Evolutionary conservation across 768 basidiomycete genomes (phyloP).

Genomic region (Pluteus cervinus): DNA sequence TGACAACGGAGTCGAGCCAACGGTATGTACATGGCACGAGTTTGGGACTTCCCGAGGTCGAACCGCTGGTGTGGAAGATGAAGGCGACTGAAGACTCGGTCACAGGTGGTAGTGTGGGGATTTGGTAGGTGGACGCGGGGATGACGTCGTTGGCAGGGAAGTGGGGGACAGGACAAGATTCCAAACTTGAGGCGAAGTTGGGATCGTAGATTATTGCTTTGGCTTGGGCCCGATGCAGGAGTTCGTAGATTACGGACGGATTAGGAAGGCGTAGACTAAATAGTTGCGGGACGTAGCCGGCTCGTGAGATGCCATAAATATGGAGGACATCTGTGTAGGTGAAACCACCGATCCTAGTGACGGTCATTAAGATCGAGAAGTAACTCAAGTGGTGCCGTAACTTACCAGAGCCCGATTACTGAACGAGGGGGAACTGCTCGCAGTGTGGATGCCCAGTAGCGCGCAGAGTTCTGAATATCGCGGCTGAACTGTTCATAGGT

Average conservation of each 20-base stretch:
- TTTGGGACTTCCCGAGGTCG: constrained; percentile 77
- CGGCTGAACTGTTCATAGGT: constrained; percentile 58
- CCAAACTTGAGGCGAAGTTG: constrained; percentile 40
- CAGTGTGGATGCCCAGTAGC: constrained; percentile 52
- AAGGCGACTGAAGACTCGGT: constrained; percentile 43
- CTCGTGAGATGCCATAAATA: constrained; percentile 69
- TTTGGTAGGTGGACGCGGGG: constrained; percentile 26
- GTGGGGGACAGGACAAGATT: constrained; percentile 43
- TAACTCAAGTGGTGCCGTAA: constrained; percentile 7
- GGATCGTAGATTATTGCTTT: constrained; percentile 61
- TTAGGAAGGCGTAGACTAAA: constrained; percentile 74
- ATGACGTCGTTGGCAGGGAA: constrained; percentile 39
- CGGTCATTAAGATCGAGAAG: constrained; percentile 3
- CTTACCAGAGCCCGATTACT: constrained; percentile 71
- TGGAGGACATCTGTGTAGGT: constrained; percentile 69
- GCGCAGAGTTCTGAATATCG: constrained; percentile 62
- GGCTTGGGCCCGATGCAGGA: constrained; percentile 55
- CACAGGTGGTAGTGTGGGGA: constrained; percentile 39
- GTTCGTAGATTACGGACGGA: constrained; percentile 62
- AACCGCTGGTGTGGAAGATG: constrained; percentile 78
- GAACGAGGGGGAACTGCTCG: constrained; percentile 46
- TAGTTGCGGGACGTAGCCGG: constrained; percentile 72
- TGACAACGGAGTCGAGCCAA: constrained; percentile 57
- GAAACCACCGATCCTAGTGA: constrained; percentile 63
- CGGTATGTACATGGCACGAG: constrained; percentile 65